A percentile compares a stretch with the other conserved stretches of the same genome.
Evolutionary conservation across 2,329 filamentous ascomycete species (phyloP).

Genomic region (Aspergillus floridensis): DNA sequence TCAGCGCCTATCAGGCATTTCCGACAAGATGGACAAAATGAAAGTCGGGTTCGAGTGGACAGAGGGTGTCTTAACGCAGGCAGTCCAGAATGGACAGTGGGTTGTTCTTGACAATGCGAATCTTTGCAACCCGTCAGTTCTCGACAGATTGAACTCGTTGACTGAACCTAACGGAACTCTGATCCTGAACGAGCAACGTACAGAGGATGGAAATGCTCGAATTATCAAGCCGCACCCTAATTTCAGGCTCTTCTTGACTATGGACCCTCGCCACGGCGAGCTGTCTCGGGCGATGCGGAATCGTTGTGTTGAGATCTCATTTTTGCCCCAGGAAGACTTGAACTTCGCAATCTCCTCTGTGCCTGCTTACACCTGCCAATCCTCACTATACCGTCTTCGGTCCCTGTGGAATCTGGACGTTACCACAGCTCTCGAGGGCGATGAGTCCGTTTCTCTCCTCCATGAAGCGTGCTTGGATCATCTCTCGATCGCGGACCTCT

Average conservation of each 20-base stretch:
- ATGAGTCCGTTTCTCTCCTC: constrained; percentile 15
- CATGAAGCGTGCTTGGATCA: constrained; percentile 39
- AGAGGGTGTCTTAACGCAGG: constrained; percentile 86
- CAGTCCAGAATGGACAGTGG: constrained; percentile 83
- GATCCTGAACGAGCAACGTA: constrained; percentile 90
- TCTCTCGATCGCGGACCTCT: constrained; percentile 34
- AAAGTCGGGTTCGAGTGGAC: constrained; percentile 88
- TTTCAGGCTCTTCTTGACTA: constrained; percentile 90
- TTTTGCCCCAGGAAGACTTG: constrained; percentile 51
- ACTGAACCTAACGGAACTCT: constrained; percentile 86
- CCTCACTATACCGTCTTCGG: constrained; percentile 40
- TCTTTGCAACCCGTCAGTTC: constrained; percentile 88
- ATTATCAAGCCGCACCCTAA: constrained; percentile 77
- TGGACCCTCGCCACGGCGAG: constrained; percentile 89
- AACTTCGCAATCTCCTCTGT: constrained; percentile 15
- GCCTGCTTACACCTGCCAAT: constrained; percentile 41
- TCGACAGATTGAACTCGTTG: constrained; percentile 90
- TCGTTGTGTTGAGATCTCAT: constrained; percentile 82
- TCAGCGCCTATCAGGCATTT: constrained; percentile 51
- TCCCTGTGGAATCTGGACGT: constrained; percentile 29
- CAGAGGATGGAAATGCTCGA: constrained; percentile 73
- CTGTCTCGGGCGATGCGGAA: constrained; percentile 96
- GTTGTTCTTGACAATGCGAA: constrained; percentile 96
- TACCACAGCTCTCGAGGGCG: constrained; percentile 1
- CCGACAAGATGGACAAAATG: constrained; percentile 59